These are phyloP conservation scores for Leptoxyphium fumago DNA, from an alignment of 2,329 filamentous ascomycete genomes.

Conservation along the genomic window DNA sequence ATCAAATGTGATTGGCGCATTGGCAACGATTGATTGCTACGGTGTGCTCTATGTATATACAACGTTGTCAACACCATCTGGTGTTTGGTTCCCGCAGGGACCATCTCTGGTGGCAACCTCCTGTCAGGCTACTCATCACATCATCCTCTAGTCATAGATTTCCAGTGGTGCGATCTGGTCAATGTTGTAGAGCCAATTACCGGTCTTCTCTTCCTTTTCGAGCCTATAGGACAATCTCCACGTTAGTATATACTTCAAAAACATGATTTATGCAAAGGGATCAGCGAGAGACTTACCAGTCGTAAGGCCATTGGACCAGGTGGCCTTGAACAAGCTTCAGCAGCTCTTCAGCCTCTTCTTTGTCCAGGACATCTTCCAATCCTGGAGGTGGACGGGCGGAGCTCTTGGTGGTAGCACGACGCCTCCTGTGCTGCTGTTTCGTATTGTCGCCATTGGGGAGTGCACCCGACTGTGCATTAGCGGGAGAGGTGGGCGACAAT, in stretches of 20 bases:
- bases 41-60: too few relatives aligned
- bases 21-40: too few relatives aligned
- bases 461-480: background rate
- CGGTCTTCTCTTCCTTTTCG: conserved; percentile 74
- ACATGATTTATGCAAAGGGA: too few relatives aligned
- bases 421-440: conserved; percentile 27
- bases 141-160: conserved; percentile 48
- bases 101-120: too few relatives aligned
- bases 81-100: too few relatives aligned
- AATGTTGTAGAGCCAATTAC: conserved; percentile 94
- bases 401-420: conserved; percentile 55
- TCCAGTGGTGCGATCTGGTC: conserved; percentile 92
- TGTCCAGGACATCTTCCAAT: conserved; percentile 60
- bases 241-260: conserved; percentile 4
- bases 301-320: conserved; percentile 84
- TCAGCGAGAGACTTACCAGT: conserved; percentile 45
- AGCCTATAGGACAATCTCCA: conserved; percentile 41
- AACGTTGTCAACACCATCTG: too few relatives aligned
- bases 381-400: conserved; percentile 46
- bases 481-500: background rate
- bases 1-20: too few relatives aligned
- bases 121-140: too few relatives aligned
- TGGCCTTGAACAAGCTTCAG: conserved; percentile 73
- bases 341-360: conserved; percentile 66
- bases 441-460: background rate